Base-by-base conservation (phyloP, 176 grass and related monocot genomes). In the Zizania latifolia region DNA sequence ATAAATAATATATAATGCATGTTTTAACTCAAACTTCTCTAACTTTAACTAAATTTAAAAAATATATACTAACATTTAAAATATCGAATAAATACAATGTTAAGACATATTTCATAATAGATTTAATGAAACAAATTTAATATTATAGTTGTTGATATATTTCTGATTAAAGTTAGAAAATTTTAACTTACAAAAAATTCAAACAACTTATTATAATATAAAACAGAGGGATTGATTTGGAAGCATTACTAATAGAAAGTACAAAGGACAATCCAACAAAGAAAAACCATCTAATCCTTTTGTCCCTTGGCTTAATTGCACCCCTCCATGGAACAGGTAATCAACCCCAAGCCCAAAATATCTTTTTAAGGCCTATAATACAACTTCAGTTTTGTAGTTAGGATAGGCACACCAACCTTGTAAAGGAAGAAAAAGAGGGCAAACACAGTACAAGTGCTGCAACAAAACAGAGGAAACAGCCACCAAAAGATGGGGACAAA, bases 251-350 rank as follows among this genome's bases (percentile, higher is more conserved):
- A 17, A 32, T 38, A 19, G 15, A 68, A 48, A 17, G 46, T 28
- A 77, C 19, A 15, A 65, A 62, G n/a, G 45, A 12, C 29, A 22
- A 45, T 53, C 31, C n/a, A 60, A 24, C 21, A 11, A 53, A 16
- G 26, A 50, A 46, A 71, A 30, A 2, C 70, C 41, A 35, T 43
- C 57, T 34, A 76, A 64, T 53, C 71, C 10, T 26, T 38, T 1
- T 76, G 64, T 70, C 84, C 70, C 62, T 81, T 26, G 62, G 54
- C 70, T 86, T 76, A 70, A 21, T 15, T 54, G 77, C 53, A 86
- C 15, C 40, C 40, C 56, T 70, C 62, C 43, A 62, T 62, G 54
- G 71, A 62, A 75, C 63, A 63, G 15, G 38, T 78, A 22, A 54
- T 78, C 30, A 55, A 9, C 37, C 23, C n/a, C 32, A 63, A 16